Conservation (phyloP, 2,329 filamentous ascomycete species). For the Kalaharituber pfeilii region DNA sequence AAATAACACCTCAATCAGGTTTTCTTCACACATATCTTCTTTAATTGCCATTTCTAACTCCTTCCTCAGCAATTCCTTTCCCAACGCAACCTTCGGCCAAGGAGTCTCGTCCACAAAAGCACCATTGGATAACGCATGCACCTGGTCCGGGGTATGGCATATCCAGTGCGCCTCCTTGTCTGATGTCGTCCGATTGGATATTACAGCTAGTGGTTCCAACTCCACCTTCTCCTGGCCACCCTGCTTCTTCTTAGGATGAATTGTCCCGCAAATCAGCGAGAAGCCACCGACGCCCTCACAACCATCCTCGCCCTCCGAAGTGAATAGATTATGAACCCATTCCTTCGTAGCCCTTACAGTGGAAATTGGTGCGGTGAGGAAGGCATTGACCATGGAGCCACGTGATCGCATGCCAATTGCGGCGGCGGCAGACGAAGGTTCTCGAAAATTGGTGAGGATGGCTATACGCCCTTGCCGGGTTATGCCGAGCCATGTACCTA, state of each 20-base stretch:
- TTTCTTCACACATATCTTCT: conserved; percentile 29
- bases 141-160: conserved; percentile 34
- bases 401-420: conserved; percentile 36
- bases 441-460: conserved; percentile 49
- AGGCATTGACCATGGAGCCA: conserved; percentile 41
- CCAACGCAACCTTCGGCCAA: conserved; percentile 45
- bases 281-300: conserved; percentile 49
- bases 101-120: conserved; percentile 34
- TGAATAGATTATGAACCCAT: conserved; percentile 38
- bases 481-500: conserved; percentile 50
- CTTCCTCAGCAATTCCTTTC: conserved; percentile 33
- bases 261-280: conserved; percentile 46
- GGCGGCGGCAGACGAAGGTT: conserved; percentile 30
- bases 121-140: conserved; percentile 46
- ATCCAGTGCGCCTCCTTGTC: conserved; percentile 36
- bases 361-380: conserved; percentile 21
- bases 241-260: conserved; percentile 27
- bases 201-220: conserved; percentile 36
- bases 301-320: conserved; percentile 30
- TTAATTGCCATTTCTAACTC: conserved; percentile 31
- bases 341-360: conserved; percentile 31
- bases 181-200: conserved; percentile 37
- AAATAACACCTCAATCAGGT: conserved; percentile 37
- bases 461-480: conserved; percentile 43
- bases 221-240: neutral